phyloP scores from a whole-genome alignment of 345 rosid species.

The Bruguiera parviflora region DNA sequence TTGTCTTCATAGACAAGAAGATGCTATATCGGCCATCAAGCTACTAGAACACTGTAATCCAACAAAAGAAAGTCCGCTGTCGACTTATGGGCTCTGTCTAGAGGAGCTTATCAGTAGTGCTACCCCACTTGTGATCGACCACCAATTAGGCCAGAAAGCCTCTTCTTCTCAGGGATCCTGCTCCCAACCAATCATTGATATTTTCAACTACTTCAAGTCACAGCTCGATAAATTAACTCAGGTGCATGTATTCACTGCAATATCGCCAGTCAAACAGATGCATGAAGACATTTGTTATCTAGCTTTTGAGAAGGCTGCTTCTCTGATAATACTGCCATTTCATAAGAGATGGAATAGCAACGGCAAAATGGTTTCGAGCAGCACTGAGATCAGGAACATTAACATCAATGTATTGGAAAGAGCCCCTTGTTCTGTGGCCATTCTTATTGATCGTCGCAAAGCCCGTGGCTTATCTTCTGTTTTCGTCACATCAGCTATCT shows the following conservation, averaged over 20 bases:
- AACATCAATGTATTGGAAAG: constrained; percentile 20
- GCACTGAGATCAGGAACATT: constrained; percentile 8
- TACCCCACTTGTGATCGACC: constrained; percentile 19
- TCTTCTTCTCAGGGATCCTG: not conserved
- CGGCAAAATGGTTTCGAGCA: constrained; percentile 15
- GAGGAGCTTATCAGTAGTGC: constrained; percentile 16
- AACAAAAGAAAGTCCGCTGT: constrained; percentile 10
- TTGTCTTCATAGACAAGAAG: constrained; percentile 22
- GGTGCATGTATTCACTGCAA: constrained; percentile 24
- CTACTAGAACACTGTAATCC: constrained; percentile 23
- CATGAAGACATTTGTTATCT: constrained; percentile 26
- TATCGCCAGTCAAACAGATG: constrained; percentile 20
- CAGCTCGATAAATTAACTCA: constrained; percentile 9
- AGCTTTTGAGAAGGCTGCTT: constrained; percentile 19
- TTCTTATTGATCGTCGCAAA: constrained; percentile 24
- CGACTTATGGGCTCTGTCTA: constrained; percentile 19
- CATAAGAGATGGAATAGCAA: constrained; percentile 23
- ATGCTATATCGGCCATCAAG: constrained; percentile 15
- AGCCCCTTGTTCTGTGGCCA: constrained; percentile 28
- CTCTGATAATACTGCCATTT: constrained; percentile 19
- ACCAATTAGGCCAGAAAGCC: constrained; percentile 20
- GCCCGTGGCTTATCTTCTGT: constrained; percentile 10
- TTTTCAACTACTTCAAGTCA: constrained; percentile 14
- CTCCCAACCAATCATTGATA: constrained; percentile 6
- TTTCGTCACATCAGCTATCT: not conserved